Evolutionary conservation across 805 yeast species (phyloP), one percentile per base, ranked within the genome.

Genomic region (Starmerella sirachaensis): DNA sequence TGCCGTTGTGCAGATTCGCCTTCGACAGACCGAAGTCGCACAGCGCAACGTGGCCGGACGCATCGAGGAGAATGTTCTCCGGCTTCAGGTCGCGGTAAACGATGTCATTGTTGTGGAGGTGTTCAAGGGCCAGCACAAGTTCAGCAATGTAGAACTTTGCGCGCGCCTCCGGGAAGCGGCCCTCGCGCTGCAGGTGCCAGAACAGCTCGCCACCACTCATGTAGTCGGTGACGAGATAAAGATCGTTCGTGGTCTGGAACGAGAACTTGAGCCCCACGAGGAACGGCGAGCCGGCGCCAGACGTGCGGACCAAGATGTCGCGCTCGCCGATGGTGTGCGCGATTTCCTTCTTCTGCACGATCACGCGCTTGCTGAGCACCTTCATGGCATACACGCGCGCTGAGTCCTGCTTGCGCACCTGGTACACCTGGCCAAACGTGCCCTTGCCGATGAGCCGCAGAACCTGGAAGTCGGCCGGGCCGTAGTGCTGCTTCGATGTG

Each of bases 261-360:
- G 95, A 82, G 57, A 91, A 88, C 63, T 91, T 91, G 54, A 91
- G 70, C 0, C 95, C 94, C 30, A 91, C 96, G 56, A 91, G 84
- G 58, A 91, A 91, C n/a, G 93, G 83, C 11, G 85, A 78, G 16
- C 79, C 78, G 17, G 88, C 78, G 29, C 85, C 76, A 6, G 94
- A 80, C 1, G 98, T 88, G 51, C 94, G 74, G 18, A 88, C 98
- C 42, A 91, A 64, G 48, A 91, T 91, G 58, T 91, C 82, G 52
- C 98, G 70, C 65, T 91, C 98, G 23, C 97, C 97, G 52, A 91
- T 84, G 2, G 98, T 91, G 60, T 91, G 98, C 0, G 97, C 97
- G 51, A 91, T 80, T 62, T 91, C 98, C 60, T 88, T 88, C 69
- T 91, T 91, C 60, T 82, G 85, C 35, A 91, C 95, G 58, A 91